These are phyloP conservation scores for Cryptomeria japonica DNA, from an alignment of 75 land plant genomes.

Conservation along the genomic window DNA sequence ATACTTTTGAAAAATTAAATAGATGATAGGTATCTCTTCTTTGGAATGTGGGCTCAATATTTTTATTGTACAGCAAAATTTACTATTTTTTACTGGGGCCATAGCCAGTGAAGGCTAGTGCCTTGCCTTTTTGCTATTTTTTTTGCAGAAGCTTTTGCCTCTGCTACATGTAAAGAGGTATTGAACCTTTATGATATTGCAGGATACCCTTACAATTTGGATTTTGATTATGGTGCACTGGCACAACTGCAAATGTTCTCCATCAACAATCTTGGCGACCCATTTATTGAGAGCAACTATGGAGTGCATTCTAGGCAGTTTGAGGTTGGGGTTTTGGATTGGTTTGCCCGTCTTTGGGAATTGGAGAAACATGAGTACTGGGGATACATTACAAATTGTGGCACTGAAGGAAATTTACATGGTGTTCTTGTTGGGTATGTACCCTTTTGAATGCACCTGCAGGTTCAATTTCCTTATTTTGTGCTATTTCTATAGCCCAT, in stretches of 20 bases:
- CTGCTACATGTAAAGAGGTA: neutral
- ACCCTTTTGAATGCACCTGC: neutral
- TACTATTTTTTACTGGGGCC: neutral
- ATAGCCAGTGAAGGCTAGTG: neutral
- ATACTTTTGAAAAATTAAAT: neutral
- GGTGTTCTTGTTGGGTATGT: slow-evolving; percentile 97
- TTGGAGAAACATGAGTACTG: slow-evolving; percentile 95
- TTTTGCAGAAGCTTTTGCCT: neutral
- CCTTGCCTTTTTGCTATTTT: neutral
- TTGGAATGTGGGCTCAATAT: neutral
- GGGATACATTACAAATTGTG: slow-evolving; percentile 99
- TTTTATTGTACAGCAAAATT: neutral
- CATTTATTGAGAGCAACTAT: slow-evolving; percentile 99
- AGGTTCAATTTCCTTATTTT: slow-evolving; percentile 2
- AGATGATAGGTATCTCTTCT: neutral
- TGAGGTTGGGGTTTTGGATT: slow-evolving; percentile 98
- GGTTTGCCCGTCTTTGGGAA: slow-evolving; percentile 99
- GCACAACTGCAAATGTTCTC: slow-evolving; percentile 95
- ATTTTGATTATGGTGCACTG: slow-evolving; percentile 98
- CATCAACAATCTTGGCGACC: slow-evolving; percentile 98
- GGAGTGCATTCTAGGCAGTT: slow-evolving; percentile 99
- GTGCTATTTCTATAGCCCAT: neutral
- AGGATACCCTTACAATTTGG: slow-evolving; percentile 99
- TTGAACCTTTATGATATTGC: slow-evolving; percentile 13
- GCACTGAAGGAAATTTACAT: slow-evolving; percentile 99